Base-by-base conservation (phyloP, 2,329 filamentous ascomycete genomes). In the Colletotrichum sp. region DNA sequence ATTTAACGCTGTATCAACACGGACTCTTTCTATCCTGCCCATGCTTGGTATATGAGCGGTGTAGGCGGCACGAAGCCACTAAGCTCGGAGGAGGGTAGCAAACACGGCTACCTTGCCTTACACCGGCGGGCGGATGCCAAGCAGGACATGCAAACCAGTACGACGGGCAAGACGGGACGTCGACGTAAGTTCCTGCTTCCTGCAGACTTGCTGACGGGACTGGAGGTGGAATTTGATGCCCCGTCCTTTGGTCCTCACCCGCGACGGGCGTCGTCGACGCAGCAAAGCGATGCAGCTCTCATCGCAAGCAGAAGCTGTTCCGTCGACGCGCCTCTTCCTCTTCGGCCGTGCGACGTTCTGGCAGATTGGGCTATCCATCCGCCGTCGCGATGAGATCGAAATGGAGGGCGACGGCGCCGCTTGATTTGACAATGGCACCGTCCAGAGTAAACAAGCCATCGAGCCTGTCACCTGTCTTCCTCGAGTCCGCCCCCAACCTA, bases 401-500 rank as follows among this genome's bases (percentile, higher is more conserved):
- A 80, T 77, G 81, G 81, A 81, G 80, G 80, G 79, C 71, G 74
- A 80, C 72, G 43, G 58, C 66, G 56, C 30, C 55, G 76, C 58
- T 77, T 82, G 78, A 84, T 85, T 84, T 80, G 83, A 78, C 82
- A 84, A 85, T 84, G 80, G 79, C 78, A 71, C n/a, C 74, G 8
- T 62, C 66, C 39, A 30, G 30, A 70, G 66, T 76, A 75, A 75
- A 76, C 71, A 75, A 75, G 71, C 52, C 71, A 52, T 22, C 28
- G 48, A 43, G 56, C 74, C 65, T 76, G 71, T 76, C 70, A 68
- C 39, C 52, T 70, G 74, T 76, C 65, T 62, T 55, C 36, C 62
- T 72, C 36, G 25, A 62, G 69, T 48, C 48, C 28, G 65, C 56
- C 56, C 74, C 56, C 55, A 62, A 72, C 56, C 73, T 68, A 64